Percentiles rank a stretch among this genome's conserved stretches.
Conservation (phyloP, 352 stramenopile species). For the Phytophthora pisi region DNA sequence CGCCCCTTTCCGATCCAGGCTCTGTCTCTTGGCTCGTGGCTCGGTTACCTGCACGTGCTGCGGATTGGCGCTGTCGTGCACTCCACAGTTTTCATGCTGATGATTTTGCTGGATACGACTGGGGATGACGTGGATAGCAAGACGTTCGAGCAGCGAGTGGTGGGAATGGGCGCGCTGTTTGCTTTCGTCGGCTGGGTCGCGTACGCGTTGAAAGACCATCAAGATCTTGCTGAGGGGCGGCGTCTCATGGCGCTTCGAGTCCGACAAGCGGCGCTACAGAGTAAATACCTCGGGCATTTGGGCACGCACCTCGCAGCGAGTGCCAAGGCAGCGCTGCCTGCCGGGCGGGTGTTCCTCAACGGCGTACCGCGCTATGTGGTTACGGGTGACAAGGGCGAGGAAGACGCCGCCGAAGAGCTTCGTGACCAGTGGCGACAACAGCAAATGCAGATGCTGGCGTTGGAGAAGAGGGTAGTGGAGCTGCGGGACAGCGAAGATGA, state of each 20-base stretch:
- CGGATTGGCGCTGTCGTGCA: conserved; percentile 56
- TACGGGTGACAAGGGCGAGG: conserved; percentile 68
- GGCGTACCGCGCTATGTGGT: conserved; percentile 71
- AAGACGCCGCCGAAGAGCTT: conserved; percentile 77
- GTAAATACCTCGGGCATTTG: conserved; percentile 68
- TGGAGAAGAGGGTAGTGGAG: conserved; percentile 51
- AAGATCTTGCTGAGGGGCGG: conserved; percentile 41
- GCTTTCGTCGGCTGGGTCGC: conserved; percentile 42
- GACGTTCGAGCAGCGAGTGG: conserved; percentile 26
- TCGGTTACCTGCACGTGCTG: conserved; percentile 59
- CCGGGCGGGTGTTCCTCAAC: conserved; percentile 73
- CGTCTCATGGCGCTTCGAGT: conserved; percentile 26
- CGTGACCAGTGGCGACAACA: conserved; percentile 56
- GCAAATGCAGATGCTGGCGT: conserved; percentile 38
- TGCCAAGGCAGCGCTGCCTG: conserved; percentile 36
- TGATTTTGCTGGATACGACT: conserved; percentile 19
- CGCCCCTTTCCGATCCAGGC: conserved; percentile 59
- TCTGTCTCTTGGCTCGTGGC: conserved; percentile 68
- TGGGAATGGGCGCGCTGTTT: conserved; percentile 23
- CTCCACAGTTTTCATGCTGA: conserved; percentile 48
- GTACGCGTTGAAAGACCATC: conserved; percentile 47
- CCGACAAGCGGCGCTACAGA: conserved; percentile 49
- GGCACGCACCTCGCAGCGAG: conserved; percentile 29
- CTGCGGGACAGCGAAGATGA: conserved; percentile 29
- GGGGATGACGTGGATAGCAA: conserved; percentile 32